A percentile compares a stretch with the other conserved stretches of the same genome.
Conservation (phyloP, 1,284 basidiomycete species). For the Marasmius fiardii region DNA sequence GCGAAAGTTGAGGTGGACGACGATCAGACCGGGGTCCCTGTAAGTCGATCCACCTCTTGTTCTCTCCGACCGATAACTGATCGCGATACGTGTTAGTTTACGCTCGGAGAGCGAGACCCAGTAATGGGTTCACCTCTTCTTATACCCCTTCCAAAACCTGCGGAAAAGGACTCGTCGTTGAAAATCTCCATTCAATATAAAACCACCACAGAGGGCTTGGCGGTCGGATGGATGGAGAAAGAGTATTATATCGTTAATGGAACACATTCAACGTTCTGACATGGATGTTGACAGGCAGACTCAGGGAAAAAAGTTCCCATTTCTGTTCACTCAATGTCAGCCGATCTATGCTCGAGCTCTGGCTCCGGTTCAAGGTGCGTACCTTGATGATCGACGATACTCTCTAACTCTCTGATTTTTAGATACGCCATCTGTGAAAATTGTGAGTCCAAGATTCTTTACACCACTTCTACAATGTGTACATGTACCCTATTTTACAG, state of each 20-base stretch:
- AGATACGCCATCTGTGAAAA: constrained; percentile 75
- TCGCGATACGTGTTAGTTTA: constrained; percentile 35
- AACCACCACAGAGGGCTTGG: constrained; percentile 78
- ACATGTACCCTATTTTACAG: constrained; percentile 28
- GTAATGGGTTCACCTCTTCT: constrained; percentile 74
- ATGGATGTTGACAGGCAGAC: constrained; percentile 63
- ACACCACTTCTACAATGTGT: too few relatives aligned
- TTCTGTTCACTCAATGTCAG: constrained; percentile 93
- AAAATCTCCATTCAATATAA: constrained; percentile 66
- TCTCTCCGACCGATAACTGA: neutral
- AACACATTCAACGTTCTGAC: neutral
- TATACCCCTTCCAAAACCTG: constrained; percentile 44
- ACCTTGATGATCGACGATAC: neutral
- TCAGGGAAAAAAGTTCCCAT: constrained; percentile 82
- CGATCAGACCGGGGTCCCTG: constrained; percentile 32
- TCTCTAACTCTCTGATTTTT: constrained; percentile 8
- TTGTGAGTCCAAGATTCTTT: constrained; percentile 41
- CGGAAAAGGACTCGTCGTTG: constrained; percentile 39
- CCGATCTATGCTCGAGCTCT: constrained; percentile 86
- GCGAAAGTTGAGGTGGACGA: constrained; percentile 55
- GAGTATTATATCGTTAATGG: constrained; percentile 40
- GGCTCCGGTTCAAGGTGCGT: constrained; percentile 74
- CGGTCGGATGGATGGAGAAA: constrained; percentile 92
- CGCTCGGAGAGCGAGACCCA: constrained; percentile 49
- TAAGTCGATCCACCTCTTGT: constrained; percentile 3